These are phyloP conservation scores for Alternaria panax DNA, from an alignment of 2,329 filamentous ascomycete species.

Conservation along the genomic window DNA sequence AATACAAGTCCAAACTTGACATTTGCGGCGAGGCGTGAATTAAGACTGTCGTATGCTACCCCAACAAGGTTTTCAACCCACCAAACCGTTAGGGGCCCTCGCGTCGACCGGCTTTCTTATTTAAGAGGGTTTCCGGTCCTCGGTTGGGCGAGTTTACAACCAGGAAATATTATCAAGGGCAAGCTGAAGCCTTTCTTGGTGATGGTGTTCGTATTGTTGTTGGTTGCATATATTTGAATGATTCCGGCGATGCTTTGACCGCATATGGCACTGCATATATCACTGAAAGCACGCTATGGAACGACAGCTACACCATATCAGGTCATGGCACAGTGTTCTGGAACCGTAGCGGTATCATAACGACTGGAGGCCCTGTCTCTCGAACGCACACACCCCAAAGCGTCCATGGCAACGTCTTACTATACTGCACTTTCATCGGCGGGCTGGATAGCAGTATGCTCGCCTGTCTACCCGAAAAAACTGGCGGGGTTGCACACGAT, in stretches of 20 bases:
- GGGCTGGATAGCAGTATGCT: not conserved
- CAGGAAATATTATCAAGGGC: constrained; percentile 23
- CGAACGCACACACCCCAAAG: not conserved
- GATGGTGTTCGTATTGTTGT: constrained; percentile 16
- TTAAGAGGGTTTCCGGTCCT: constrained; percentile 12
- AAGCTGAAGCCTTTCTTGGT: constrained; percentile 22
- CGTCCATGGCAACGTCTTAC: not conserved
- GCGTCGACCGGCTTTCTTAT: constrained; percentile 18
- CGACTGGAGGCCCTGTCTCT: not conserved
- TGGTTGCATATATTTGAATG: constrained; percentile 18
- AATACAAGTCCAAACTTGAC: constrained; percentile 18
- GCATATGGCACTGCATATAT: constrained; percentile 23
- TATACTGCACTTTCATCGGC: not conserved
- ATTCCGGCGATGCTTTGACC: constrained; percentile 24
- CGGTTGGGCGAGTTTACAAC: constrained; percentile 20
- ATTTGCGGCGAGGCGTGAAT: constrained; percentile 16
- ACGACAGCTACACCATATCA: constrained; percentile 21
- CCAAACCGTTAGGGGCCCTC: constrained; percentile 18
- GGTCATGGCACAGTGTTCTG: constrained; percentile 3
- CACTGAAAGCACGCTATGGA: constrained; percentile 9
- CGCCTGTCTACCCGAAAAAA: not conserved
- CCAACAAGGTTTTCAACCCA: constrained; percentile 26
- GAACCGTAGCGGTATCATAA: not conserved
- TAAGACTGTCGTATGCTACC: constrained; percentile 18
- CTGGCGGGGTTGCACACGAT: not conserved